These are phyloP conservation scores for Eutypa lata DNA, from an alignment of 2,329 filamentous ascomycete species.

Conservation along the genomic window DNA sequence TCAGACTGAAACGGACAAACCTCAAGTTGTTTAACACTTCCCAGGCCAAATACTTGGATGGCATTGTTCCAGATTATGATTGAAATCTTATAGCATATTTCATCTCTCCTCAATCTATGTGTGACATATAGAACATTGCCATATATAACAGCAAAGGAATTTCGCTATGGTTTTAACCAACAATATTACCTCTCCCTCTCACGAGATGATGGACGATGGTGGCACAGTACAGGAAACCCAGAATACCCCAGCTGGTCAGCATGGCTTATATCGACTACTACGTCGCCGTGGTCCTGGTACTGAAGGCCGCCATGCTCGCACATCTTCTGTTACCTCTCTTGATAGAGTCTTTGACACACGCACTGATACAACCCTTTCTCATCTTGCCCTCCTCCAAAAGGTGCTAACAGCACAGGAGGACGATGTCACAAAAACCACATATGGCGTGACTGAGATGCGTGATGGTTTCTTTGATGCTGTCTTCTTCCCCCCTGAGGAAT, in stretches of 20 bases:
- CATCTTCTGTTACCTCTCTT: conserved; percentile 23
- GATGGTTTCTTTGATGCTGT: conserved; percentile 47
- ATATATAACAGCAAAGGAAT: neutral
- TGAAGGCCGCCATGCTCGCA: conserved; percentile 11
- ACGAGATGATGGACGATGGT: neutral
- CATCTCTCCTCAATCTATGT: neutral
- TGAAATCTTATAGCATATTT: neutral
- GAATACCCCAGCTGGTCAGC: conserved; percentile 3
- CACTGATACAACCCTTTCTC: conserved; percentile 10
- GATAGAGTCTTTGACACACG: conserved; percentile 27
- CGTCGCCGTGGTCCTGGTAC: conserved; percentile 15
- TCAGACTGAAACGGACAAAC: too few relatives aligned
- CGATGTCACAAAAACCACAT: conserved; percentile 34
- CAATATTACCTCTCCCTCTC: neutral
- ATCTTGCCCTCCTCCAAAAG: conserved; percentile 7
- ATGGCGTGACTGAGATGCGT: conserved; percentile 40
- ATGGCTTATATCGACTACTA: conserved; percentile 16
- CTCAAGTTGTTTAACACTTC: too few relatives aligned
- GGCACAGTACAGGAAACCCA: conserved; percentile 1
- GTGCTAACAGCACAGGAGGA: conserved; percentile 21
- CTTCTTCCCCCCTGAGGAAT: conserved; percentile 41
- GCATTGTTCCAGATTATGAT: neutral
- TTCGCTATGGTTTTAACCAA: neutral
- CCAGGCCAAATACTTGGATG: too few relatives aligned
- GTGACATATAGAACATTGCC: neutral